phyloP scores from a whole-genome alignment of 2,329 filamentous ascomycete genomes.

The Pestalotiopsis sp. region DNA sequence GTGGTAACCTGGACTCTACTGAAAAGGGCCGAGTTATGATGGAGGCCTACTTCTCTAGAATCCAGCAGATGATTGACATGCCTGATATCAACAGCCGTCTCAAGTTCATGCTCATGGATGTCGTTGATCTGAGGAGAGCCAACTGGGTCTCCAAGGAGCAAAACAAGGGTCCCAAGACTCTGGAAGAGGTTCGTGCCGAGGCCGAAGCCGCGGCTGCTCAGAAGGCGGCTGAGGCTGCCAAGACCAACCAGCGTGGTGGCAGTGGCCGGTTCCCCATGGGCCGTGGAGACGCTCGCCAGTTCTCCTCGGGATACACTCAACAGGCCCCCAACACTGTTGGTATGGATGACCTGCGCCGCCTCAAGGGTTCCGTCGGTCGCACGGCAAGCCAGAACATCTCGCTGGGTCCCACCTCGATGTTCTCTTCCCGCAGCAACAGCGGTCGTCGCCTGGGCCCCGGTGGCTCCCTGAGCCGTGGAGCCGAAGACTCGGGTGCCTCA shows the following conservation, averaged over 20 bases:
- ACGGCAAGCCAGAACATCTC: slow-evolving; percentile 64
- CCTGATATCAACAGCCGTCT: slow-evolving; percentile 84
- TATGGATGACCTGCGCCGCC: slow-evolving; percentile 87
- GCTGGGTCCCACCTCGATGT: slow-evolving; percentile 84
- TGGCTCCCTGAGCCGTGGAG: slow-evolving; percentile 70
- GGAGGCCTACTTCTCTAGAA: slow-evolving; percentile 91
- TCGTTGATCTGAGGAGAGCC: slow-evolving; percentile 78
- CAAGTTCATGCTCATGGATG: slow-evolving; percentile 95
- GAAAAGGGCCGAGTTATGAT: slow-evolving; percentile 87
- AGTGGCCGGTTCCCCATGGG: slow-evolving; percentile 74
- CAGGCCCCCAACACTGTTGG: slow-evolving; percentile 83
- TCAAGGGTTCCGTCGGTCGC: slow-evolving; percentile 67
- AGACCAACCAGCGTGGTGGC: slow-evolving; percentile 66
- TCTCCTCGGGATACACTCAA: slow-evolving; percentile 73
- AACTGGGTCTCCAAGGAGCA: slow-evolving; percentile 86
- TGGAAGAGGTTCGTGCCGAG: slow-evolving; percentile 86
- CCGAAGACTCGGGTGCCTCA: slow-evolving; percentile 84
- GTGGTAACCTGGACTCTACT: slow-evolving; percentile 79
- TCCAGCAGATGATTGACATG: slow-evolving; percentile 79
- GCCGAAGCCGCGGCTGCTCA: slow-evolving; percentile 77
- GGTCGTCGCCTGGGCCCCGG: slow-evolving; percentile 80
- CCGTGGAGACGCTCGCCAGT: slow-evolving; percentile 85
- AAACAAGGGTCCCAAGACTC: slow-evolving; percentile 96
- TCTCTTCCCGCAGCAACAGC: slow-evolving; percentile 88
- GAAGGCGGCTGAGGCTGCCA: slow-evolving; percentile 75